These are phyloP conservation scores for Leptographium galeiforme DNA, from an alignment of 2,329 filamentous ascomycete genomes.

Conservation along the genomic window DNA sequence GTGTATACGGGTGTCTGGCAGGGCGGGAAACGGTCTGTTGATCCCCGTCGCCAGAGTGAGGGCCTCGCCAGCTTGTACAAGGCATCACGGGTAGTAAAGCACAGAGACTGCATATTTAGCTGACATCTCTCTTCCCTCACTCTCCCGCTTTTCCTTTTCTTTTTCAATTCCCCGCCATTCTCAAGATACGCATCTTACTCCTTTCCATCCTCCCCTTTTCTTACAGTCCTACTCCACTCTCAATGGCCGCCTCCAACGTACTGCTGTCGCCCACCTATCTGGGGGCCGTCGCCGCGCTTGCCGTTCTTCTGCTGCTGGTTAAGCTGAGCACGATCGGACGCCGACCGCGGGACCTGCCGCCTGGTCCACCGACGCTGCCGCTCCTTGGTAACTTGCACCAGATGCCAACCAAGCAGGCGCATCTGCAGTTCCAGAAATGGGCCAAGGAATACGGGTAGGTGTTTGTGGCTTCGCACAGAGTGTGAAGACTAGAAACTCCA, in stretches of 20 bases:
- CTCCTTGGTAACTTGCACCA: slow-evolving; percentile 18
- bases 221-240: neutral
- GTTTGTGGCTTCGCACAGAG: neutral
- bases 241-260: neutral
- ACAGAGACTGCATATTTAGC: neutral
- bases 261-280: neutral
- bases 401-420: slow-evolving; percentile 27
- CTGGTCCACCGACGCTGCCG: slow-evolving; percentile 16
- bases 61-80: neutral
- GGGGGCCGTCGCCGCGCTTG: neutral
- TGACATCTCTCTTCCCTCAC: neutral
- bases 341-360: slow-evolving; percentile 7
- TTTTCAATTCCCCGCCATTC: neutral
- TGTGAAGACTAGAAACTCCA: neutral
- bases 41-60: too few relatives aligned
- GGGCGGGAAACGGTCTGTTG: neutral
- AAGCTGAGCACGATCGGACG: neutral
- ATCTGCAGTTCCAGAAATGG: slow-evolving; percentile 38
- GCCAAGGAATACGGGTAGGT: slow-evolving; percentile 27
- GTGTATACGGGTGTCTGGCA: neutral
- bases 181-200: neutral
- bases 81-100: neutral
- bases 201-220: neutral
- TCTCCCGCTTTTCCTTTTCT: neutral
- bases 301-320: neutral